Base-by-base conservation (phyloP, 345 rosid genomes). In the Gynandropsis gynandra region DNA sequence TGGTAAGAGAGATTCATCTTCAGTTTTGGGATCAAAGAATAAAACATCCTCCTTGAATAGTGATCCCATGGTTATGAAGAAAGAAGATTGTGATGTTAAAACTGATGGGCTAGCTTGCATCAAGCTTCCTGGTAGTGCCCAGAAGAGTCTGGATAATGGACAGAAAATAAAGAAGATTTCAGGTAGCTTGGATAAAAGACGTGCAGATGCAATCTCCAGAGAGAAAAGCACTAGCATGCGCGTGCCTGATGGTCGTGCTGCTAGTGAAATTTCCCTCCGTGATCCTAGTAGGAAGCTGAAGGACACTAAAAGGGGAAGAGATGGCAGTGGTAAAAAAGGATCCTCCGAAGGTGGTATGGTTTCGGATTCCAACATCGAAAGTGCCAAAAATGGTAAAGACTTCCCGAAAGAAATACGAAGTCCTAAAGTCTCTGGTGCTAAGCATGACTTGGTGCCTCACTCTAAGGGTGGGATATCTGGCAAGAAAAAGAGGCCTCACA, bases 401-500 rank as follows among this genome's bases (percentile, higher is more conserved):
- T 31, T 64, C 41, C 21, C 16, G 38, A 74, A 68, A 68, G 65
- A 49, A 12, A 73, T 72, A 62, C 64, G 57, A 45, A 53, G 47
- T 38, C 13, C 50, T 2, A 75, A 55, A 72, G 63, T 56, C 35
- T 59, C 54, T 35, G 76, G 61, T 58, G 68, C 47, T 45, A 55
- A n/a, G 56, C 40, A 24, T 27, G 67, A 64, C 48, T 47, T 44
- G 14, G 48, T 52, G 8, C 71, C 38, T 35, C 57, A 50, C 51
- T 42, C 56, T 9, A 65, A 44, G 51, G 61, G 55, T 56, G 75
- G 67, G 65, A 44, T 35, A 36, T 42, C 58, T 51, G 54, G 61
- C 16, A 78, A 61, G 69, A 77, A 58, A 48, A 76, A 52, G 56
- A 67, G 63, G 59, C 42, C 61, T 49, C 73, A 74, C 54, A 71